Evolutionary conservation across 805 yeast genomes (phyloP), one percentile per base, ranked within the genome.

Genomic region (Maudiozyma pseudohumilis): DNA sequence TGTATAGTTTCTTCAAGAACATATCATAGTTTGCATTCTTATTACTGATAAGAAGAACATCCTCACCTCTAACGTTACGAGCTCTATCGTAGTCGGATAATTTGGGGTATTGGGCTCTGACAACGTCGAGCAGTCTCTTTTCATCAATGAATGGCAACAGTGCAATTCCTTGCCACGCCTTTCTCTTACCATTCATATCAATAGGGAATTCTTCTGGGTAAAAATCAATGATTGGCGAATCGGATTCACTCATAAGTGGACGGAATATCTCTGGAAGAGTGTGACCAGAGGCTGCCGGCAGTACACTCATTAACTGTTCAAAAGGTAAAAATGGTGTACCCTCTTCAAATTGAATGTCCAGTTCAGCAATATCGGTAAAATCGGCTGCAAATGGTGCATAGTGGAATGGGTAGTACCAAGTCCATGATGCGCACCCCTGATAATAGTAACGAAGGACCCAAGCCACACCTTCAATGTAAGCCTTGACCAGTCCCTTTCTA

Each of bases 341-440:
- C 29, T 56, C 52, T 8, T 68, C 68, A 52, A 88, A 85, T 22
- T 64, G 60, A 15, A 86, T 67, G 1, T 76, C 65, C 12, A 77
- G 54, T 6, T 68, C 72, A 17, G 60, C 50, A 17, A 73, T 47
- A 18, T 76, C 73, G 2, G 59, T 66, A 51, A 92, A 83, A 58
- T 92, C 99, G 5, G 80, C 72, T 0, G 96, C 97, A 68, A 92
- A 88, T 17, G 99, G 99, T 0, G 98, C 97, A 63, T 92, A 94
- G 55, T 92, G 97, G 56, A 80, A 89, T 0, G 97, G 98, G 52
- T 80, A 92, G 59, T 76, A 92, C 98, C 98, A 92, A 39, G 79
- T 79, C 99, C 99, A 92, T 0, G 97, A 89, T 0, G 95, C 95
- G 63, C 97, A 89, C 2, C 96, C 97, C 60, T 92, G 97, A 59